phyloP scores from a whole-genome alignment of 2,329 filamentous ascomycete species.

The Helotiales sp. region DNA sequence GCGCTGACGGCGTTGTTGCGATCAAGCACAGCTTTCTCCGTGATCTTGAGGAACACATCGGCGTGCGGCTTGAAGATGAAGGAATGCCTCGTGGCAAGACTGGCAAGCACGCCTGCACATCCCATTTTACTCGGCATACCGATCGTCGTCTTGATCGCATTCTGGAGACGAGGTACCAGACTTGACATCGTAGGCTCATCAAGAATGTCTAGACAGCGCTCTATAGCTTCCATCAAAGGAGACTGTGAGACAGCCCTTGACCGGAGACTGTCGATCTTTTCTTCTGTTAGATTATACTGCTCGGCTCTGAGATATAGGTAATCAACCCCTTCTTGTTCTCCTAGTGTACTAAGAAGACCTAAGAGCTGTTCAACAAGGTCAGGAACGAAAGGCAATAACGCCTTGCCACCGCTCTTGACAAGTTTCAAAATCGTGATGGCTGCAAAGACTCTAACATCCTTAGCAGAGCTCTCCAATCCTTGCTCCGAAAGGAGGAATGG shows the following conservation, averaged over 20 bases:
- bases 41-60: slow-evolving; percentile 71
- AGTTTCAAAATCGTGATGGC: slow-evolving; percentile 84
- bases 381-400: slow-evolving; percentile 77
- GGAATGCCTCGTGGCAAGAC: slow-evolving; percentile 77
- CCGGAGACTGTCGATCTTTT: slow-evolving; percentile 86
- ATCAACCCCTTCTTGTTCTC: slow-evolving; percentile 83
- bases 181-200: slow-evolving; percentile 76
- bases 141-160: slow-evolving; percentile 80
- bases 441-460: slow-evolving; percentile 84
- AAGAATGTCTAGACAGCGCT: slow-evolving; percentile 81
- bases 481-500: slow-evolving; percentile 89
- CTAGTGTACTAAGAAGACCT: slow-evolving; percentile 76
- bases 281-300: slow-evolving; percentile 80
- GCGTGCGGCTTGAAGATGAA: slow-evolving; percentile 75
- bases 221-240: slow-evolving; percentile 89
- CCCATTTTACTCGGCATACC: slow-evolving; percentile 94
- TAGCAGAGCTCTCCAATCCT: slow-evolving; percentile 82
- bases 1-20: slow-evolving; percentile 92
- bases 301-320: slow-evolving; percentile 88
- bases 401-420: slow-evolving; percentile 82
- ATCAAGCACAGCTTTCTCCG: slow-evolving; percentile 83
- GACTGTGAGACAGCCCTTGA: slow-evolving; percentile 80
- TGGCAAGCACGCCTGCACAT: slow-evolving; percentile 80
- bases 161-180: slow-evolving; percentile 71
- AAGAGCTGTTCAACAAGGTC: slow-evolving; percentile 80